Evolutionary conservation across 495 filamentous ascomycete genomes (phyloP), one percentile per base, ranked within the genome.

Genomic region (Talaromyces borbonicus): DNA sequence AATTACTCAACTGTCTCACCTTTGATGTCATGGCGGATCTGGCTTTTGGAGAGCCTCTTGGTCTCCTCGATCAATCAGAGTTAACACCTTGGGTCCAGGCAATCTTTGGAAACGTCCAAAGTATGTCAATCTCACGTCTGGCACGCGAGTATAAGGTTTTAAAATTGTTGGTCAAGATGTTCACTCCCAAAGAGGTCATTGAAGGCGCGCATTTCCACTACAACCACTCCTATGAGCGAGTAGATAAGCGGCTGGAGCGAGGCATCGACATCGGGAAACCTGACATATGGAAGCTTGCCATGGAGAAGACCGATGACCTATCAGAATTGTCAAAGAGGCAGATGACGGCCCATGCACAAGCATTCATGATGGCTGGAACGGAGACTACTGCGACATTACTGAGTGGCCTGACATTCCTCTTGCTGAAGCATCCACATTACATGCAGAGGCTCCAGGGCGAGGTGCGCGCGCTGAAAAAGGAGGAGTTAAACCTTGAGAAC

Each of bases 381-480:
- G 78, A 82, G 53, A 81, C 77, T 0, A 77, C 73, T 2, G 72
- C 76, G 0, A 72, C 69, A 6, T 50, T 66, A 0, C 50, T 78
- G 4, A 56, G 72, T 0, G 72, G 68, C 2, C 61, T 67, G 0
- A 69, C 71, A 0, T 84, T 70, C 47, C 65, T 73, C 19, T 61
- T 83, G 2, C 51, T 74, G 0, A 71, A 54, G 3, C 63, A 75
- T 49, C 72, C 65, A 0, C 51, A 59, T 0, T 56, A 60, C 0
- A 56, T 77, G 18, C 43, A 54, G 5, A 71, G 65, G 48, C 56
- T 82, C 6, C 52, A 61, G 0, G 40, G 53, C 0, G 80, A 83
- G 49, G 69, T 85, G 11, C 63, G 73, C 1, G 42, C 53, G 3
- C 38, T 60, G 8, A 55, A 58, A 0, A 65, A 68, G 8, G 62